Evolutionary conservation across 441 rosid species (phyloP).

Genomic region (Euphorbia neoarborescens): DNA sequence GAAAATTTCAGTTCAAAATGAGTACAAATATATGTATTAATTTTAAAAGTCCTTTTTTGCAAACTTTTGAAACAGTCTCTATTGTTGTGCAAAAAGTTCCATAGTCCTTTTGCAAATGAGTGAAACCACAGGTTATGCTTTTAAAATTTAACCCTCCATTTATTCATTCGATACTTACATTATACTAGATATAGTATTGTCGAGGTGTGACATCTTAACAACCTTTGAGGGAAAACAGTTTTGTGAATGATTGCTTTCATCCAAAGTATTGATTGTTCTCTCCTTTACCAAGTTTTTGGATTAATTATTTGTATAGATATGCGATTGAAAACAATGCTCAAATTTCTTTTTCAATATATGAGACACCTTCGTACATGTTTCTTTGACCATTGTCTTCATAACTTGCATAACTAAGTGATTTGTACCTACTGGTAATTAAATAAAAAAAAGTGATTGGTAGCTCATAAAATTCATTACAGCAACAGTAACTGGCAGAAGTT

Average conservation of each 20-base stretch:
- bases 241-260: neutral
- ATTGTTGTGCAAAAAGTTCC: too few relatives aligned
- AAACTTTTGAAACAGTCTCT: too few relatives aligned
- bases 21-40: too few relatives aligned
- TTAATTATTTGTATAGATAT: neutral
- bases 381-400: neutral
- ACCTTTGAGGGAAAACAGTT: neutral
- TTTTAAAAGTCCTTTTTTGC: too few relatives aligned
- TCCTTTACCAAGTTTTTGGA: neutral
- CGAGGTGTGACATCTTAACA: neutral
- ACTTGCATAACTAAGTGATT: neutral
- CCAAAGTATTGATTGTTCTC: neutral
- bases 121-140: too few relatives aligned
- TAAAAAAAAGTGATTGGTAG: neutral
- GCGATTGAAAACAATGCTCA: neutral
- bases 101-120: too few relatives aligned
- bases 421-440: too few relatives aligned
- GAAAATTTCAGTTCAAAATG: too few relatives aligned
- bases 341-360: neutral
- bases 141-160: too few relatives aligned
- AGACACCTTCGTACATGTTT: constrained; percentile 8
- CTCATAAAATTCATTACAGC: neutral
- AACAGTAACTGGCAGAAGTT: neutral
- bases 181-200: neutral
- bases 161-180: neutral